Evolutionary conservation across 805 yeast genomes (phyloP).

Genomic region (Sugiyamaella lignohabitans): DNA sequence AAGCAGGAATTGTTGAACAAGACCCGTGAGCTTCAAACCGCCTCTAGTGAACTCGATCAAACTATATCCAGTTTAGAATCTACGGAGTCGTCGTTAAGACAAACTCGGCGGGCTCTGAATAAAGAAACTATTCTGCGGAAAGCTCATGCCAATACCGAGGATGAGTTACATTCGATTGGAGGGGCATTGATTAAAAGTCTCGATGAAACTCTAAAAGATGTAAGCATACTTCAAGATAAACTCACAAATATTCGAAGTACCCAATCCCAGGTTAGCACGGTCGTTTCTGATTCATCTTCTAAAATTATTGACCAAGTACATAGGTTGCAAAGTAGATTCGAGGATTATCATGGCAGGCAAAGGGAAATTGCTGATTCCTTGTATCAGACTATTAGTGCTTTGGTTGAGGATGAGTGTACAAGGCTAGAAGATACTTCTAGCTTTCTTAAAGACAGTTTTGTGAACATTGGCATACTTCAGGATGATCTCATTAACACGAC

Average conservation of each 20-base stretch:
- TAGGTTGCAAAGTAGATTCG: not conserved
- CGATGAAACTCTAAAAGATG: slow-evolving; percentile 20
- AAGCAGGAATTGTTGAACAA: slow-evolving; percentile 6
- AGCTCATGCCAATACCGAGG: slow-evolving; percentile 28
- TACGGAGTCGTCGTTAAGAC: slow-evolving; percentile 3
- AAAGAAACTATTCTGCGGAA: slow-evolving; percentile 22
- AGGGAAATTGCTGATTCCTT: slow-evolving; percentile 5
- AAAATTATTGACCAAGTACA: not conserved
- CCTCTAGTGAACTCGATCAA: slow-evolving; percentile 8
- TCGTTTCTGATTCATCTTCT: slow-evolving; percentile 4
- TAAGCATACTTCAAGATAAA: slow-evolving; percentile 16
- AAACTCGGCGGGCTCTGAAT: slow-evolving; percentile 12
- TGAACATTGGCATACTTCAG: slow-evolving; percentile 6
- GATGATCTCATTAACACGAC: slow-evolving; percentile 6
- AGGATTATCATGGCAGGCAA: slow-evolving; percentile 8
- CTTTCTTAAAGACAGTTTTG: slow-evolving; percentile 10
- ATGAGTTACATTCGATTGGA: slow-evolving; percentile 25
- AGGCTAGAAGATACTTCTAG: slow-evolving; percentile 10
- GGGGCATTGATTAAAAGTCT: slow-evolving; percentile 20
- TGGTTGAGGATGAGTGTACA: slow-evolving; percentile 5
- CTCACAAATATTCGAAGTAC: slow-evolving; percentile 16
- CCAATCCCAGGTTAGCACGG: slow-evolving; percentile 7
- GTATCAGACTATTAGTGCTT: slow-evolving; percentile 1
- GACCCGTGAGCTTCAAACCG: slow-evolving; percentile 10
- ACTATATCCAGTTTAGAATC: slow-evolving; percentile 5